Evolutionary conservation across 176 grass and related monocot species (phyloP).

Genomic region (Paspalum vaginatum): DNA sequence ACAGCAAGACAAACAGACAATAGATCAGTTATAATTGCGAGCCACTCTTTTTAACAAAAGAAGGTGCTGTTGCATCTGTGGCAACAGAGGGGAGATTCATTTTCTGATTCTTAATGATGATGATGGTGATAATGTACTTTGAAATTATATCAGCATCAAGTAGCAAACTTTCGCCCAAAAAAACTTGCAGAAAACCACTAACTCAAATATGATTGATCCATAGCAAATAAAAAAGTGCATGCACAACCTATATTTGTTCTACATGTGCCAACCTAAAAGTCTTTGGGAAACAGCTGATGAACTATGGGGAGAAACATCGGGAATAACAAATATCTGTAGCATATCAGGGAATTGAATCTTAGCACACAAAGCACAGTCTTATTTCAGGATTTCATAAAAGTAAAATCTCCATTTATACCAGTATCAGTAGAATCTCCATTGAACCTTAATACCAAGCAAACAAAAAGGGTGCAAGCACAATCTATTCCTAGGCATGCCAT

Average conservation of each 20-base stretch:
- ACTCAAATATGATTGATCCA: background rate
- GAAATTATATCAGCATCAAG: background rate
- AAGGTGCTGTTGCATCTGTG: background rate
- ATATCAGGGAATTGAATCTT: background rate
- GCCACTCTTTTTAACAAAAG: background rate
- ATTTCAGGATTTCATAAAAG: conserved; percentile 9
- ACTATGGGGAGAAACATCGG: background rate
- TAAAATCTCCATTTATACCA: background rate
- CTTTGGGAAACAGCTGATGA: background rate
- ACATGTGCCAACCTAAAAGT: conserved; percentile 19
- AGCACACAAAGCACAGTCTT: background rate
- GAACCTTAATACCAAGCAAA: background rate
- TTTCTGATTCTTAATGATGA: background rate
- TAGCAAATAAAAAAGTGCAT: background rate
- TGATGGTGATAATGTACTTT: background rate
- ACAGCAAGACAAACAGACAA: conserved; percentile 32
- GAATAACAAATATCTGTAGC: conserved; percentile 25
- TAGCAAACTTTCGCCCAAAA: background rate
- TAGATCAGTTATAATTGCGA: conserved; percentile 14
- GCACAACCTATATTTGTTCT: background rate
- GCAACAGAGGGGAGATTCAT: conserved; percentile 2
- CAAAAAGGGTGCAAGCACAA: background rate
- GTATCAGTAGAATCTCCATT: background rate
- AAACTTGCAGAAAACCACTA: background rate
- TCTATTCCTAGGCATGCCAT: conserved; percentile 16